Conservation (phyloP, 148 eudicot genomes). For the Diospyros lotus region DNA sequence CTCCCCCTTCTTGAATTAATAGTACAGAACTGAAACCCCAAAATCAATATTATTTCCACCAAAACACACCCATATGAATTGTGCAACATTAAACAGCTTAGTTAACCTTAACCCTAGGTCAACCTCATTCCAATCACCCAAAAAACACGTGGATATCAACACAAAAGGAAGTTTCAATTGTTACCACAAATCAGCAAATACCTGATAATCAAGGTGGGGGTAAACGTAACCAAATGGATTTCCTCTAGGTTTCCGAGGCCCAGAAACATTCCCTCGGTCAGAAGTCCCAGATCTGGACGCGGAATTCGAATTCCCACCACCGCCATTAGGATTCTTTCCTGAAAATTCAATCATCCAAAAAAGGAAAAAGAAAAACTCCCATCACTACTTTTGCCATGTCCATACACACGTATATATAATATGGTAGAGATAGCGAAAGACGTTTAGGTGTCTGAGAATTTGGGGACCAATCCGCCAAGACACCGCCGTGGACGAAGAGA, state of each 20-base stretch:
- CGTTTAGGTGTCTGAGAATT: conserved; percentile 22
- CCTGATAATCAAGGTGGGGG: conserved; percentile 44
- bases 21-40: not conserved
- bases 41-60: not conserved
- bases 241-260: conserved; percentile 22
- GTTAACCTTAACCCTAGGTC: not conserved
- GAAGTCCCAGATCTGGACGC: conserved; percentile 39
- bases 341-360: conserved; percentile 17
- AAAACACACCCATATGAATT: not conserved
- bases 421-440: not conserved
- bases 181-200: conserved; percentile 17
- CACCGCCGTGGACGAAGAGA: conserved; percentile 64
- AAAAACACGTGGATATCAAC: not conserved
- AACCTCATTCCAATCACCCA: not conserved
- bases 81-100: not conserved
- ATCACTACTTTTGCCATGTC: not conserved
- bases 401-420: no score
- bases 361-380: conserved; percentile 1
- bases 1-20: not conserved
- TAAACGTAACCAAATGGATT: conserved; percentile 50
- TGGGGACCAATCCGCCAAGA: conserved; percentile 44
- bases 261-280: conserved; percentile 29
- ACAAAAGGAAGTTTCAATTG: not conserved
- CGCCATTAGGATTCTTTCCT: conserved; percentile 32
- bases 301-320: conserved; percentile 18